Percentiles rank a stretch among this genome's conserved stretches.
Evolutionary conservation across 164 flowering plant genomes (phyloP).

Genomic region (Aristolochia fimbriata): DNA sequence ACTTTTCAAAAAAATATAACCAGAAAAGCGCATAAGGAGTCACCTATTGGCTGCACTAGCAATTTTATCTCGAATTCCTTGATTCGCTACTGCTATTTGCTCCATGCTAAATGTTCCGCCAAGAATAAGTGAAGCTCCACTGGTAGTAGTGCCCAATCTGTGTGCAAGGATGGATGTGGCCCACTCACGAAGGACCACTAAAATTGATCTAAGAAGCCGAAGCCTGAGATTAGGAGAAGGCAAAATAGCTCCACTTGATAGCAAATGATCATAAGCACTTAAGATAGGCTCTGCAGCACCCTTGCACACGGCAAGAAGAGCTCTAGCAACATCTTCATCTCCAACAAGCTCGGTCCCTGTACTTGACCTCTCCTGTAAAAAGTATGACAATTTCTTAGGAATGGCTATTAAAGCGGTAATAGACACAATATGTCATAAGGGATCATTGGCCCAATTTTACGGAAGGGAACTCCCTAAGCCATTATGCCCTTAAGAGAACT

Average conservation of each 20-base stretch:
- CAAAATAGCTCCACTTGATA: slow-evolving; percentile 73
- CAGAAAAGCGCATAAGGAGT: slow-evolving; percentile 2
- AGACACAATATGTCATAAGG: too few relatives aligned
- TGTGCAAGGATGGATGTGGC: slow-evolving; percentile 69
- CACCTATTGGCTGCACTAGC: slow-evolving; percentile 93
- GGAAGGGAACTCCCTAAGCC: too few relatives aligned
- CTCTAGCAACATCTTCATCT: slow-evolving; percentile 92
- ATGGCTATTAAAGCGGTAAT: too few relatives aligned
- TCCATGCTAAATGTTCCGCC: slow-evolving; percentile 47
- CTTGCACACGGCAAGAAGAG: slow-evolving; percentile 87
- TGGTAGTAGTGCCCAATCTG: slow-evolving; percentile 67
- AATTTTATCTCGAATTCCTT: slow-evolving; percentile 86
- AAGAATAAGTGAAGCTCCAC: slow-evolving; percentile 59
- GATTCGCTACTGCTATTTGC: slow-evolving; percentile 41
- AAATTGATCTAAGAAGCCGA: slow-evolving; percentile 78
- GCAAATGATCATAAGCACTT: slow-evolving; percentile 68
- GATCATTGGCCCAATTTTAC: too few relatives aligned
- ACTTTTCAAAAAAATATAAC: too few relatives aligned
- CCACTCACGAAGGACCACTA: slow-evolving; percentile 89
- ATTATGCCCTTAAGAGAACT: too few relatives aligned
- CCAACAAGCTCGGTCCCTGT: slow-evolving; percentile 76
- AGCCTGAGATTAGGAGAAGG: slow-evolving; percentile 68
- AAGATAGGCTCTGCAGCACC: slow-evolving; percentile 86
- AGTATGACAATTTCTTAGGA: not conserved
- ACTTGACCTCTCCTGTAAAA: slow-evolving; percentile 56